phyloP scores from a whole-genome alignment of 2,329 filamentous ascomycete genomes.

The Acephala macrosclerotiorum region DNA sequence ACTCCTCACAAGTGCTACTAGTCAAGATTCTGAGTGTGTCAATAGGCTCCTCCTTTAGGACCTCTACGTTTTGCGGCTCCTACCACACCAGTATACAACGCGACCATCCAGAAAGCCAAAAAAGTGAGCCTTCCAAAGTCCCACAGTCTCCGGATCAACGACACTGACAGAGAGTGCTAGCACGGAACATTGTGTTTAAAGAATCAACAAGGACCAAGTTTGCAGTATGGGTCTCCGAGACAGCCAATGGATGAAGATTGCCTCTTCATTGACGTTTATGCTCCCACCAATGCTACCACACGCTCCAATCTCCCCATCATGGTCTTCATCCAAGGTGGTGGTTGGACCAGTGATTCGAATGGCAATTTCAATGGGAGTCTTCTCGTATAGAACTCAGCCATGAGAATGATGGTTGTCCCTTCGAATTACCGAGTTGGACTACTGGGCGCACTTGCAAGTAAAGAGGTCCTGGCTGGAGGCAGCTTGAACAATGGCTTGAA shows the following conservation, averaged over 20 bases:
- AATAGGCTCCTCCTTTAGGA: slow-evolving; percentile 65
- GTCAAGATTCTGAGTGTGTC: neutral
- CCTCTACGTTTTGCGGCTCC: slow-evolving; percentile 71
- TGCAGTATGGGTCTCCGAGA: slow-evolving; percentile 26
- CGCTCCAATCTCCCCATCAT: slow-evolving; percentile 31
- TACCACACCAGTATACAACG: slow-evolving; percentile 57
- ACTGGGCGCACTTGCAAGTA: slow-evolving; percentile 71
- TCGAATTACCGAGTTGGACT: slow-evolving; percentile 79
- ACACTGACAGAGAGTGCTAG: slow-evolving; percentile 12
- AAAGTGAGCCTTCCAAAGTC: slow-evolving; percentile 14
- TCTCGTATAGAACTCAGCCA: slow-evolving; percentile 62
- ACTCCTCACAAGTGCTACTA: neutral
- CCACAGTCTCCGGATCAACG: neutral
- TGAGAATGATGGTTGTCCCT: slow-evolving; percentile 70
- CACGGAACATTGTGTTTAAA: slow-evolving; percentile 31
- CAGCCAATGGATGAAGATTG: slow-evolving; percentile 65
- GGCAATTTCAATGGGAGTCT: slow-evolving; percentile 66
- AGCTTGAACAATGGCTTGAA: slow-evolving; percentile 67
- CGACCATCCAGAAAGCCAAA: slow-evolving; percentile 20
- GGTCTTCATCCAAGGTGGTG: slow-evolving; percentile 63
- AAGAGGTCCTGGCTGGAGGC: slow-evolving; percentile 55
- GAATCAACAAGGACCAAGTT: slow-evolving; percentile 19
- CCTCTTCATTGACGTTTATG: slow-evolving; percentile 70
- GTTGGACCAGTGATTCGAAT: slow-evolving; percentile 58
- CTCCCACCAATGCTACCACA: slow-evolving; percentile 56